These are phyloP conservation scores for Rhexocercosporidium sp. DNA, from an alignment of 2,329 filamentous ascomycete species.

Conservation along the genomic window DNA sequence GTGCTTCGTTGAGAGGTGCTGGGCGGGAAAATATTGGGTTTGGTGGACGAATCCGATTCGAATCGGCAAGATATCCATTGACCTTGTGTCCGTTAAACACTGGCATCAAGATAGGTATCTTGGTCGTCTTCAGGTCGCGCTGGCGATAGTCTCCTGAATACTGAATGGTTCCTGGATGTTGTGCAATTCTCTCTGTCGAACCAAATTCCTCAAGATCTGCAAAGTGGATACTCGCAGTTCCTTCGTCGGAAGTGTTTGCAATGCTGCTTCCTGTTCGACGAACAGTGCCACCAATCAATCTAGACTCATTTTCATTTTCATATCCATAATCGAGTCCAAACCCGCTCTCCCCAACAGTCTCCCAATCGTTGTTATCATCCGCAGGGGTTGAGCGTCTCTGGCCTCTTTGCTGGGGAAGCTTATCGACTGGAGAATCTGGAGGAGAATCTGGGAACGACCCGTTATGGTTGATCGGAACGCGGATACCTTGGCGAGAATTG, in stretches of 20 bases:
- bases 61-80: constrained; percentile 41
- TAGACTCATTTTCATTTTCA: background rate
- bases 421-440: constrained; percentile 23
- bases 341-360: constrained; percentile 39
- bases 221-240: constrained; percentile 20
- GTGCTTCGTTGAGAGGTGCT: constrained; percentile 29
- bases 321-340: background rate
- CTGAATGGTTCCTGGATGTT: constrained; percentile 37
- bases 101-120: constrained; percentile 37
- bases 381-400: constrained; percentile 14
- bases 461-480: constrained; percentile 33
- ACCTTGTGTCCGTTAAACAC: constrained; percentile 36
- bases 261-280: constrained; percentile 39
- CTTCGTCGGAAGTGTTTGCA: constrained; percentile 38
- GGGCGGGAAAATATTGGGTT: constrained; percentile 26
- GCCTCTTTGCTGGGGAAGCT: background rate
- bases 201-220: constrained; percentile 32
- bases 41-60: constrained; percentile 30
- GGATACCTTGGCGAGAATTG: constrained; percentile 29
- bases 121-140: constrained; percentile 36
- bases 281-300: constrained; percentile 27
- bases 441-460: constrained; percentile 26
- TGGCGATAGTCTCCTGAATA: constrained; percentile 37
- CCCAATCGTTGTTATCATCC: constrained; percentile 40
- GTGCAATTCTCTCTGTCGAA: constrained; percentile 37